phyloP scores from a whole-genome alignment of 371 early-diverging fungal genomes.

The Chytridium lagenaria region DNA sequence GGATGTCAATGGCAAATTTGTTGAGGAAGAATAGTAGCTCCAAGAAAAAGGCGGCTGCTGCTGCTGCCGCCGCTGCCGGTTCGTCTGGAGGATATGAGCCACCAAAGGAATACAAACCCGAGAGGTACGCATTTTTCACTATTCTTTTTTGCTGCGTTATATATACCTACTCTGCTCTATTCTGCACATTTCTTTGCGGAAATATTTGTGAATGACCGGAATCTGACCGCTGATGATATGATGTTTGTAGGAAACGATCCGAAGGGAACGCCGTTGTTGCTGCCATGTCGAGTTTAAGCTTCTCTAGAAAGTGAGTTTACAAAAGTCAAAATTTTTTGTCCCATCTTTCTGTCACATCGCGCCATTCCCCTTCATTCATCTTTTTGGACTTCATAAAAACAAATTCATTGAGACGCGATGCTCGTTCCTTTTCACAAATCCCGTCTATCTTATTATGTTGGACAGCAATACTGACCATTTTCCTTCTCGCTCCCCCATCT shows the following conservation, averaged over 20 bases:
- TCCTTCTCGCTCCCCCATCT: not conserved
- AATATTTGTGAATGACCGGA: no score
- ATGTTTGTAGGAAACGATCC: conserved; percentile 11
- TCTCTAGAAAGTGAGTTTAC: conserved; percentile 12
- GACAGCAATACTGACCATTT: not conserved
- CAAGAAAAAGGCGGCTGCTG: conserved; percentile 1
- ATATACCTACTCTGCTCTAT: no score
- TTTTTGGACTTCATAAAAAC: not conserved
- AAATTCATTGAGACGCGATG: not conserved
- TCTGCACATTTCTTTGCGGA: no score
- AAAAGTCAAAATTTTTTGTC: not conserved
- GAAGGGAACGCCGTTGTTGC: conserved; percentile 18
- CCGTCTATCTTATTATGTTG: not conserved
- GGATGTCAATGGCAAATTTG: not conserved
- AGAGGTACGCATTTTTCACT: not conserved
- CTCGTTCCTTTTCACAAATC: not conserved
- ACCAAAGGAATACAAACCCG: conserved; percentile 14
- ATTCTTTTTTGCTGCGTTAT: not conserved
- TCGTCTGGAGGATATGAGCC: conserved; percentile 3
- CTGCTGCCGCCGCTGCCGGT: not conserved
- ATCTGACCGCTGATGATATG: no score
- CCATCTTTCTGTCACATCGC: not conserved
- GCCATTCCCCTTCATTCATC: not conserved
- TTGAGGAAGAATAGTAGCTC: conserved; percentile 8
- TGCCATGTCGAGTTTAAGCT: conserved; percentile 12